phyloP scores from a whole-genome alignment of 805 yeast species.

The Candida saitoana region DNA sequence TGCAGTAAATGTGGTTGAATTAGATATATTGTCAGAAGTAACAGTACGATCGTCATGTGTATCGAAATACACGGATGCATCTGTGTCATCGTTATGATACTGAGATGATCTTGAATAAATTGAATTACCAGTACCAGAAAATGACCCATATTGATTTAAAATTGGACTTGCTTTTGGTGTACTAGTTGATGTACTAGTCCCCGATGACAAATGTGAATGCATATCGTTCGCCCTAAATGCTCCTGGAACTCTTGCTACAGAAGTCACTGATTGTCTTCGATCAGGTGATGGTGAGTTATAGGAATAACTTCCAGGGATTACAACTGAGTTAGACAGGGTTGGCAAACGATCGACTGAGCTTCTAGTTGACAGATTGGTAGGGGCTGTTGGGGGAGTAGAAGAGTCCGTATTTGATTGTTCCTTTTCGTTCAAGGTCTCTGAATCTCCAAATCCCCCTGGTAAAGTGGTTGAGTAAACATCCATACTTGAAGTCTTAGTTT shows the following conservation, averaged over 20 bases:
- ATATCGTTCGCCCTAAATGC: not conserved
- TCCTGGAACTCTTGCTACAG: not conserved
- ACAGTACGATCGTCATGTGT: not conserved
- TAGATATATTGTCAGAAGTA: not conserved
- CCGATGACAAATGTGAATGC: not conserved
- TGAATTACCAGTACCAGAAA: not conserved
- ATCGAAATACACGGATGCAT: not conserved
- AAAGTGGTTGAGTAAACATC: not conserved
- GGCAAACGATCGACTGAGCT: not conserved
- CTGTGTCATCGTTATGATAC: not conserved
- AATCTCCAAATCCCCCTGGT: not conserved
- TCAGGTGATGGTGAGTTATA: not conserved
- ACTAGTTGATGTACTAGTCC: not conserved
- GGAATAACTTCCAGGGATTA: not conserved
- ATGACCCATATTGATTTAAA: not conserved
- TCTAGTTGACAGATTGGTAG: not conserved
- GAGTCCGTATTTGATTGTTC: not conserved
- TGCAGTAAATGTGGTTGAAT: not conserved
- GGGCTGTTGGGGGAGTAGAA: not conserved
- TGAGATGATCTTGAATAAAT: not conserved
- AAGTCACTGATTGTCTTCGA: not conserved
- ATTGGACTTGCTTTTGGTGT: not conserved
- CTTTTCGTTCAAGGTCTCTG: not conserved
- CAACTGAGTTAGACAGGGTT: not conserved
- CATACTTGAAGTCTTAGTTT: not conserved